These are phyloP conservation scores for Candida lessepsii DNA, from an alignment of 805 yeast species.

Conservation along the genomic window DNA sequence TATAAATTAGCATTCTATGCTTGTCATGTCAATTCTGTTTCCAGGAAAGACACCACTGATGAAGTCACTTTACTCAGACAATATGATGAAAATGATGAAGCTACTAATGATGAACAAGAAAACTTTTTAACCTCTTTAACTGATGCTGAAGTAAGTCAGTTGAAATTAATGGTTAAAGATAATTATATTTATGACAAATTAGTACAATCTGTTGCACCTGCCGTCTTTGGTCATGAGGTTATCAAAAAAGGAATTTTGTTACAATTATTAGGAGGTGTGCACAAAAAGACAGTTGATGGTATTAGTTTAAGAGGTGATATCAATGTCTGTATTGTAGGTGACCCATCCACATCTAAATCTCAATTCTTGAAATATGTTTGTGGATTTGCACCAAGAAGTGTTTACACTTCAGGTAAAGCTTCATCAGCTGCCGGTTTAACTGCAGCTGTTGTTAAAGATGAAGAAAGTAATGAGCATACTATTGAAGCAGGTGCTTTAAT, in stretches of 20 bases:
- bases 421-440: slow-evolving; percentile 98
- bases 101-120: slow-evolving; percentile 67
- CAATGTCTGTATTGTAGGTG: slow-evolving; percentile 94
- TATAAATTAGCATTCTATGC: slow-evolving; percentile 90
- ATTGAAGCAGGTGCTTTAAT: slow-evolving; percentile 98
- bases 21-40: slow-evolving; percentile 76
- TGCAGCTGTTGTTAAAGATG: slow-evolving; percentile 96
- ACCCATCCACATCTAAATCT: slow-evolving; percentile 95
- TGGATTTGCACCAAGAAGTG: slow-evolving; percentile 88
- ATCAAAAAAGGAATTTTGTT: slow-evolving; percentile 88
- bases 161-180: slow-evolving; percentile 88
- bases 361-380: slow-evolving; percentile 93
- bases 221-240: slow-evolving; percentile 93
- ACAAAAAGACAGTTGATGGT: slow-evolving; percentile 89
- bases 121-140: slow-evolving; percentile 74
- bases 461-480: slow-evolving; percentile 94
- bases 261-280: slow-evolving; percentile 94
- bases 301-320: slow-evolving; percentile 95
- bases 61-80: slow-evolving; percentile 34
- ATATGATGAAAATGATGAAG: slow-evolving; percentile 8
- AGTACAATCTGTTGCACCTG: slow-evolving; percentile 89
- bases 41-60: slow-evolving; percentile 30
- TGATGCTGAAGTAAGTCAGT: slow-evolving; percentile 77
- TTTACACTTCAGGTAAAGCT: slow-evolving; percentile 97
- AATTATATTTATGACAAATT: slow-evolving; percentile 80